phyloP scores from a whole-genome alignment of 176 grass and related monocot genomes.

The Bromus sterilis region DNA sequence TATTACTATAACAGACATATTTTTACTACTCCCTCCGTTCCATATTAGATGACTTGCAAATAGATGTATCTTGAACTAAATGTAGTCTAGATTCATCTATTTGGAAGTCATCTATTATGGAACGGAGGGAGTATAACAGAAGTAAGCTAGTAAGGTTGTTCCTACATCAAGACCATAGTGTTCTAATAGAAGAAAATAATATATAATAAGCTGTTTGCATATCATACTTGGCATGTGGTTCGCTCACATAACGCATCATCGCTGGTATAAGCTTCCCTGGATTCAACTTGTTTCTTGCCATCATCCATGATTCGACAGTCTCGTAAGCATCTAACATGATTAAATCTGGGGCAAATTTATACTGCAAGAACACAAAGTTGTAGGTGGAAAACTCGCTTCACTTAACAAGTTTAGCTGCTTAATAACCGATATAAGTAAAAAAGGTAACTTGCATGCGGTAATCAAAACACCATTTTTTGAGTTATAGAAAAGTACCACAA shows the following conservation, averaged over 20 bases:
- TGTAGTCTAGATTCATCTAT: too few species aligned
- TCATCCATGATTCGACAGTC: slow-evolving; percentile 99
- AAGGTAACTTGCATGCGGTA: not conserved
- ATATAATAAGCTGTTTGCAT: not conserved
- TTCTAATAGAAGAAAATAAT: not conserved
- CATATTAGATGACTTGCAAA: too few species aligned
- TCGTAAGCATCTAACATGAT: slow-evolving; percentile 97
- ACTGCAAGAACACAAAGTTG: slow-evolving; percentile 53
- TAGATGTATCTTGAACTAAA: too few species aligned
- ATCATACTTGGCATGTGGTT: slow-evolving; percentile 95
- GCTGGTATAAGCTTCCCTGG: slow-evolving; percentile 97
- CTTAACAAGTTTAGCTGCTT: not conserved
- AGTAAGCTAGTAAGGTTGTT: not conserved
- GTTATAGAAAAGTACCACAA: slow-evolving; percentile 64
- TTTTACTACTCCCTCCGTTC: too few species aligned
- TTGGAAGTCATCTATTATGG: too few species aligned
- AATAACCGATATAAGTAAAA: not conserved
- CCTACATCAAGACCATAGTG: slow-evolving; percentile 2
- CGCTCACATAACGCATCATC: slow-evolving; percentile 99
- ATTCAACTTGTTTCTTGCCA: slow-evolving; percentile 79
- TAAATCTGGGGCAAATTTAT: slow-evolving; percentile 98
- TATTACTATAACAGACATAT: not conserved
- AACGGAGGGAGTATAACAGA: not conserved
- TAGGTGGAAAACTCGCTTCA: not conserved
- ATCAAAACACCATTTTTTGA: not conserved